A percentile compares a stretch with the other conserved stretches of the same genome.
These are phyloP conservation scores for Russula lepida DNA, from an alignment of 768 basidiomycete genomes.

Conservation along the genomic window DNA sequence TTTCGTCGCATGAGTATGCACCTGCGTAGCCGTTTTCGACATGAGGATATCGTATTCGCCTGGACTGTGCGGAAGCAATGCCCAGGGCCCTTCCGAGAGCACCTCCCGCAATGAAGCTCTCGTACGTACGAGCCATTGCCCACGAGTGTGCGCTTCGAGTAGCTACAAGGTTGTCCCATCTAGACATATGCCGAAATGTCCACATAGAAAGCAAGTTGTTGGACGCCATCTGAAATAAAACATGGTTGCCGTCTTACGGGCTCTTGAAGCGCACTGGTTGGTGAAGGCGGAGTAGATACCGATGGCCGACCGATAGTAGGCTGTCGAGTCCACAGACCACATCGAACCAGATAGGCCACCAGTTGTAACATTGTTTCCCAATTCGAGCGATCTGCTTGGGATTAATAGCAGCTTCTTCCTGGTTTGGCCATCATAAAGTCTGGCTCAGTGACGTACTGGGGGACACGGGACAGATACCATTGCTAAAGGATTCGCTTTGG, in stretches of 20 bases:
- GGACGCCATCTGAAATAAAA: slow-evolving; percentile 28
- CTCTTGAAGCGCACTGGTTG: slow-evolving; percentile 1
- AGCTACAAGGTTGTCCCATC: slow-evolving; percentile 59
- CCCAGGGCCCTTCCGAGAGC: slow-evolving; percentile 57
- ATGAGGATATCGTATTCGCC: slow-evolving; percentile 63
- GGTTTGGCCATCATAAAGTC: too few species aligned
- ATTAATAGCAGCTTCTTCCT: slow-evolving; percentile 62
- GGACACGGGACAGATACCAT: too few species aligned
- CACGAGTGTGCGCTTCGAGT: slow-evolving; percentile 57
- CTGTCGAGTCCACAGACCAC: slow-evolving; percentile 53
- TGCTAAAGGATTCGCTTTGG: too few species aligned
- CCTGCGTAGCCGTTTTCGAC: slow-evolving; percentile 57
- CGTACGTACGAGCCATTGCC: slow-evolving; percentile 83
- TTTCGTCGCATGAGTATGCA: slow-evolving; percentile 68
- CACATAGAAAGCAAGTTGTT: slow-evolving; percentile 67
- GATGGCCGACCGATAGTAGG: slow-evolving; percentile 26
- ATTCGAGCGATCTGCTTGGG: slow-evolving; percentile 45
- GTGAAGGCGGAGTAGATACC: slow-evolving; percentile 23
- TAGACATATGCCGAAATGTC: slow-evolving; percentile 68
- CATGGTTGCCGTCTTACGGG: not conserved
- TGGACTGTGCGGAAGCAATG: slow-evolving; percentile 34
- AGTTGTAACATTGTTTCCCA: slow-evolving; percentile 33
- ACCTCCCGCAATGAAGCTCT: slow-evolving; percentile 69
- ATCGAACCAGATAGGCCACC: slow-evolving; percentile 43
- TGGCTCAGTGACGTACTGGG: too few species aligned